Evolutionary conservation across 2,329 filamentous ascomycete species (phyloP).

Genomic region (Myriosclerotinia duriaeana): DNA sequence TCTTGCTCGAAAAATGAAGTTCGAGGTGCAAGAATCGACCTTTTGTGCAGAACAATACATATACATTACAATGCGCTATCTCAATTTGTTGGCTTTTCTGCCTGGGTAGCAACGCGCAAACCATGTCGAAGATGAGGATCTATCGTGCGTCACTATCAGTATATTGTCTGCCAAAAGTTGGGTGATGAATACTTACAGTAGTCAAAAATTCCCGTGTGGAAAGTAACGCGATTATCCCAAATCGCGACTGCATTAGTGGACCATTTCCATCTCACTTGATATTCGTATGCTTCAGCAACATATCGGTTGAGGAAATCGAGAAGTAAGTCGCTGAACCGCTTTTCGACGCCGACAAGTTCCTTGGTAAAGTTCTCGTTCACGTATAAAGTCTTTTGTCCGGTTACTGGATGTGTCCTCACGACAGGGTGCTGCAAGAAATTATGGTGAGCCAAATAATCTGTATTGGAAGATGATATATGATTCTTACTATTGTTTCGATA

Average conservation of each 20-base stretch:
- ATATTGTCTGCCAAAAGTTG: background rate
- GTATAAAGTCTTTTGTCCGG: slow-evolving; percentile 35
- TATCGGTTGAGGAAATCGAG: slow-evolving; percentile 33
- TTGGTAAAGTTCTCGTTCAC: slow-evolving; percentile 32
- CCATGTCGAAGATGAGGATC: slow-evolving; percentile 54
- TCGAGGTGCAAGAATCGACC: background rate
- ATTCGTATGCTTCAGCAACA: slow-evolving; percentile 35
- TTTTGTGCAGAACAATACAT: background rate
- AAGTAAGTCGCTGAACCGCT: slow-evolving; percentile 32
- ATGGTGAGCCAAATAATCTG: slow-evolving; percentile 4
- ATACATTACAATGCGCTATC: background rate
- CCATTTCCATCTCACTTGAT: slow-evolving; percentile 38
- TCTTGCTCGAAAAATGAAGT: background rate
- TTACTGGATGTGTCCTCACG: slow-evolving; percentile 39
- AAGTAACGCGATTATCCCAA: slow-evolving; percentile 35
- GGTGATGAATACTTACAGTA: slow-evolving; percentile 12
- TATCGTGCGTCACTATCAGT: background rate
- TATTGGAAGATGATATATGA: background rate
- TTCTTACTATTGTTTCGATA: slow-evolving; percentile 32
- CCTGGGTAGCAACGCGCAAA: slow-evolving; percentile 67
- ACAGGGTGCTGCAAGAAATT: slow-evolving; percentile 33
- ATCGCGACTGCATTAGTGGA: slow-evolving; percentile 33
- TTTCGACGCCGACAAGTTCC: slow-evolving; percentile 36
- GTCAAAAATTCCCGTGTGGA: slow-evolving; percentile 23
- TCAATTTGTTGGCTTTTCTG: slow-evolving; percentile 58